These are phyloP conservation scores for Auricularia auricula-judae DNA, from an alignment of 768 basidiomycete species.

Conservation along the genomic window DNA sequence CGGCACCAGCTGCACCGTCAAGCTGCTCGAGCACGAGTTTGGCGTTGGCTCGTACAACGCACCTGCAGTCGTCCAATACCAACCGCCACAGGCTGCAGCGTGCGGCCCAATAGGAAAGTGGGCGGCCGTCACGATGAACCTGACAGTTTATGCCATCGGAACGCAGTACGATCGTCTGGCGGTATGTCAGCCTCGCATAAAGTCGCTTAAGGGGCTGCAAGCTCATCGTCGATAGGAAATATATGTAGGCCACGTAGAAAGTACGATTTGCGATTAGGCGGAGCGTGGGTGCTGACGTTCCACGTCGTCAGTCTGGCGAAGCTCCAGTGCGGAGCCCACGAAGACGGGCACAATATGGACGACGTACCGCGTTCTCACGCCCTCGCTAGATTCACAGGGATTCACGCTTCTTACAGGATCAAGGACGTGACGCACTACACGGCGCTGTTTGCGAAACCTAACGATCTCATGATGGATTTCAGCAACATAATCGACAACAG, in stretches of 20 bases:
- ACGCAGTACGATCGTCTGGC: not conserved
- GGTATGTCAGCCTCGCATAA: not conserved
- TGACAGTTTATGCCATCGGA: not conserved
- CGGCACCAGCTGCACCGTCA: not conserved
- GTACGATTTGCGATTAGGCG: not conserved
- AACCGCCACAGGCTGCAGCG: not conserved
- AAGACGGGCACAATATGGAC: not conserved
- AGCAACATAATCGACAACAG: not conserved
- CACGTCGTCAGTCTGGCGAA: not conserved
- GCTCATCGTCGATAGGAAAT: not conserved
- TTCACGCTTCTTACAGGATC: not conserved
- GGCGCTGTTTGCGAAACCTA: not conserved
- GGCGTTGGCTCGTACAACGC: not conserved
- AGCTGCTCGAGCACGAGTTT: not conserved
- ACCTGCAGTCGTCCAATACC: not conserved
- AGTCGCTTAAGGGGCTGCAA: not conserved
- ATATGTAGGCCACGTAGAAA: not conserved
- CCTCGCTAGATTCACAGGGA: not conserved
- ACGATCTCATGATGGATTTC: conserved; percentile 1
- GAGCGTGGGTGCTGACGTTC: not conserved
- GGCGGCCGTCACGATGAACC: not conserved
- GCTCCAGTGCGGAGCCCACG: not conserved
- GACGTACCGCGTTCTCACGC: not conserved
- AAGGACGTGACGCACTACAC: not conserved
- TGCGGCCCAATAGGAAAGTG: not conserved